phyloP scores from a whole-genome alignment of 768 basidiomycete genomes.

The Inosperma sp. region DNA sequence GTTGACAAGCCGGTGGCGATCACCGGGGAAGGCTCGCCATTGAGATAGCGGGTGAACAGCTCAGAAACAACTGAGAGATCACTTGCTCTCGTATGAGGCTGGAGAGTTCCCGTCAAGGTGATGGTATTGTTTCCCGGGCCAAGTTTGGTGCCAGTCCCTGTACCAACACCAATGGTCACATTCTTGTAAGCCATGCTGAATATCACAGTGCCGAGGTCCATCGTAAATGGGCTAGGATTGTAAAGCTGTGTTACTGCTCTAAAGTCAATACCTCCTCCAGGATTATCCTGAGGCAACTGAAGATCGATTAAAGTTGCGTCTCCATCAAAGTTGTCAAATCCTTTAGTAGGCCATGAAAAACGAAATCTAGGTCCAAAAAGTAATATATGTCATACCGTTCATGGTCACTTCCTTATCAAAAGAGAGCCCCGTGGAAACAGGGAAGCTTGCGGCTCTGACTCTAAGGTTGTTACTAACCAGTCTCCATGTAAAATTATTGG shows the following conservation, averaged over 20 bases:
- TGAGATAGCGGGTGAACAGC: conserved; percentile 69
- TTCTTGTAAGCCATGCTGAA: conserved; percentile 58
- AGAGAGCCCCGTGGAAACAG: conserved; percentile 57
- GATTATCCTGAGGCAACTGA: conserved; percentile 61
- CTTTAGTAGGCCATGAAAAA: conserved; percentile 25
- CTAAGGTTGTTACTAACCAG: conserved; percentile 51
- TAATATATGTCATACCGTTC: conserved; percentile 36
- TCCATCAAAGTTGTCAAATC: conserved; percentile 58
- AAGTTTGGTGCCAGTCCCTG: conserved; percentile 46
- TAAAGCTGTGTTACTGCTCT: conserved; percentile 48
- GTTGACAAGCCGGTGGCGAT: conserved; percentile 58
- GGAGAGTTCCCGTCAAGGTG: conserved; percentile 51
- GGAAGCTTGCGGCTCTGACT: conserved; percentile 65
- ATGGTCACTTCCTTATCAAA: conserved; percentile 60
- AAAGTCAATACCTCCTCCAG: conserved; percentile 65
- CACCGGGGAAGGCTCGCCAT: conserved; percentile 54
- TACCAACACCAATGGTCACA: conserved; percentile 53
- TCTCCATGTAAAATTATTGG: conserved; percentile 64
- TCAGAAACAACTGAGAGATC: conserved; percentile 50
- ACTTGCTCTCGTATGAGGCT: conserved; percentile 44
- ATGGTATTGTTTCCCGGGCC: conserved; percentile 56
- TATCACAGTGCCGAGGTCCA: conserved; percentile 61
- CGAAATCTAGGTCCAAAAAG: no score
- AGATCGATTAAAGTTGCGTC: conserved; percentile 54
- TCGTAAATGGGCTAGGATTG: conserved; percentile 65